Evolutionary conservation across 2,329 filamentous ascomycete genomes (phyloP).

Genomic region (Alternaria tenuissima): DNA sequence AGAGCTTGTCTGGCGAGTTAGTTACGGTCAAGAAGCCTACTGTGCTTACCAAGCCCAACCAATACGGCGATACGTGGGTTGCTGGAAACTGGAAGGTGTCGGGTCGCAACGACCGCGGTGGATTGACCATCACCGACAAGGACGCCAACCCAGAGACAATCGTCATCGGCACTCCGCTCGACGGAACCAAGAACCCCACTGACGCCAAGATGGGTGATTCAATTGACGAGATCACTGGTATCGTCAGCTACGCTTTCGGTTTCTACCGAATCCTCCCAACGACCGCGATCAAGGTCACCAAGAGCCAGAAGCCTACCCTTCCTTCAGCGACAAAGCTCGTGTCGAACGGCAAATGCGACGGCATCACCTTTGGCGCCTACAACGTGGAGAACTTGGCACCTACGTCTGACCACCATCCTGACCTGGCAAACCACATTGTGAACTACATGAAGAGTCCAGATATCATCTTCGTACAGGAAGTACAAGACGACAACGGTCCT

Average conservation of each 20-base stretch:
- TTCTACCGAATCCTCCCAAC: conserved; percentile 74
- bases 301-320: conserved; percentile 56
- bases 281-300: conserved; percentile 62
- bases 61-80: conserved; percentile 74
- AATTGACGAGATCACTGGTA: conserved; percentile 72
- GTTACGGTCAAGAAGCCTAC: conserved; percentile 68
- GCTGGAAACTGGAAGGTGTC: conserved; percentile 70
- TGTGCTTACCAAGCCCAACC: conserved; percentile 68
- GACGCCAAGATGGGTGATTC: conserved; percentile 71
- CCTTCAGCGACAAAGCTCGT: conserved; percentile 62
- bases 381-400: conserved; percentile 75
- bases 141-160: conserved; percentile 77
- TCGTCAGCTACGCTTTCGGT: conserved; percentile 71
- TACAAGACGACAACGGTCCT: conserved; percentile 72
- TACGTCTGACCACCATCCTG: conserved; percentile 62
- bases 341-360: conserved; percentile 65
- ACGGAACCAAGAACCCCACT: conserved; percentile 68
- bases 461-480: conserved; percentile 73
- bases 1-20: conserved; percentile 72
- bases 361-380: conserved; percentile 71
- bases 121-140: conserved; percentile 67
- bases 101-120: conserved; percentile 69
- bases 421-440: conserved; percentile 71
- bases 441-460: conserved; percentile 70
- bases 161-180: conserved; percentile 69